Evolutionary conservation across 495 filamentous ascomycete species (phyloP).

Genomic region (Bacidia gigantensis): DNA sequence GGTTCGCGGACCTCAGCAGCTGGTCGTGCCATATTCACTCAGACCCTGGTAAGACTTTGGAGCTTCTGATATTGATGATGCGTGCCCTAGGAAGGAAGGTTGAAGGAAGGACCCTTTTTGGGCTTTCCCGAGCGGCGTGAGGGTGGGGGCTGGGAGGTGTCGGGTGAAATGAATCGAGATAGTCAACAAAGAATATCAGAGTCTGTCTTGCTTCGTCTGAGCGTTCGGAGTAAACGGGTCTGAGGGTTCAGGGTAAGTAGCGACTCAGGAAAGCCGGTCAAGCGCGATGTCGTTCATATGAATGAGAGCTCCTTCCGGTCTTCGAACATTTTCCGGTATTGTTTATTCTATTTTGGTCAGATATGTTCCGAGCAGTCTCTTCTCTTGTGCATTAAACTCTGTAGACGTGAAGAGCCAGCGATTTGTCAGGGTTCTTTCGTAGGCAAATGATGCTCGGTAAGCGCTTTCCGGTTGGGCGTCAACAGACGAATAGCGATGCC

Average conservation of each 20-base stretch:
- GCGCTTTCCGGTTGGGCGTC: slow-evolving; percentile 2
- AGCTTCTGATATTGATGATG: slow-evolving; percentile 3
- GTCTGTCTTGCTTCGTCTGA: not conserved
- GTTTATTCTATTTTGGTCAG: not conserved
- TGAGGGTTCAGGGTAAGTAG: not conserved
- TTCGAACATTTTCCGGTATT: not conserved
- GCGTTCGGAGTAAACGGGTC: not conserved
- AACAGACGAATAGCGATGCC: not conserved
- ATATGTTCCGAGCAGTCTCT: not conserved
- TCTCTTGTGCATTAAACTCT: not conserved
- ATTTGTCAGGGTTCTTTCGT: slow-evolving; percentile 3
- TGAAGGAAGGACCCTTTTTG: not conserved
- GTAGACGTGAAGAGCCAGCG: not conserved
- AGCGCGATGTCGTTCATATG: not conserved
- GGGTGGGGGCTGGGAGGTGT: not conserved
- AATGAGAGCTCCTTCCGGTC: not conserved
- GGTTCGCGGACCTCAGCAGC: slow-evolving; percentile 8
- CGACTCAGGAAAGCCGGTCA: not conserved
- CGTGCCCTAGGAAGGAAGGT: not conserved
- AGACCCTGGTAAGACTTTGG: not conserved
- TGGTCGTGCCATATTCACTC: slow-evolving; percentile 11
- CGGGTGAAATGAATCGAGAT: not conserved
- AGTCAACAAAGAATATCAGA: not conserved
- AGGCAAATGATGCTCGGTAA: slow-evolving; percentile 6
- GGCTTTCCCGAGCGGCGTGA: not conserved